Evolutionary conservation across 257 asterid genomes (phyloP).

Genomic region (Jaltomata sinuosa): DNA sequence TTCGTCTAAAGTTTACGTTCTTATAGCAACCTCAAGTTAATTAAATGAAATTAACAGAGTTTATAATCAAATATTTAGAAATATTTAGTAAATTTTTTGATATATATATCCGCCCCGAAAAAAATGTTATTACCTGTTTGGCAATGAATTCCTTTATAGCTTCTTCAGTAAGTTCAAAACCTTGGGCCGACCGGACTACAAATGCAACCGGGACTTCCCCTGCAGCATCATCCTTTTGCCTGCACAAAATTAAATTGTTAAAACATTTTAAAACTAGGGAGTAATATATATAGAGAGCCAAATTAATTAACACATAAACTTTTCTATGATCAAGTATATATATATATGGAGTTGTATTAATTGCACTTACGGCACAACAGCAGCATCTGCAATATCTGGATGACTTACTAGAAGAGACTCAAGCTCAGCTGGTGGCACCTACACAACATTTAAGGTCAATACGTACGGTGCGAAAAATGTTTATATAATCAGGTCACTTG

Average conservation of each 20-base stretch:
- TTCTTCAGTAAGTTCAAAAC: constrained; percentile 60
- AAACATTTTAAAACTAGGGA: background rate
- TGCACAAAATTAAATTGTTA: constrained; percentile 8
- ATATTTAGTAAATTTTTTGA: no score
- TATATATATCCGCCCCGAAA: background rate
- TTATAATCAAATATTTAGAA: no score
- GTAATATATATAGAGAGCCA: background rate
- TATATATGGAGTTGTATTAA: background rate
- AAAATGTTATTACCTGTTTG: constrained; percentile 49
- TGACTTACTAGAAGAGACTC: constrained; percentile 79
- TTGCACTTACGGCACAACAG: constrained; percentile 78
- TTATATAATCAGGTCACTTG: no score
- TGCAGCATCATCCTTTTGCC: constrained; percentile 71
- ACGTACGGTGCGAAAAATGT: no score
- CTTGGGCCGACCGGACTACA: constrained; percentile 52
- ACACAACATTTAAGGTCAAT: background rate
- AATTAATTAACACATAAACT: background rate
- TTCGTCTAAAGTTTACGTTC: no score
- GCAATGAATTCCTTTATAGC: constrained; percentile 62
- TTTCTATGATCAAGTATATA: background rate
- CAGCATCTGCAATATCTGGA: constrained; percentile 67
- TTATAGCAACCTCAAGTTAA: no score
- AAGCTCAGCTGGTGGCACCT: constrained; percentile 94
- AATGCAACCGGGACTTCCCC: constrained; percentile 95
- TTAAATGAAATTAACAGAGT: no score